Base-by-base conservation (phyloP, 352 stramenopile genomes). In the Pythium vanterpoolii region DNA sequence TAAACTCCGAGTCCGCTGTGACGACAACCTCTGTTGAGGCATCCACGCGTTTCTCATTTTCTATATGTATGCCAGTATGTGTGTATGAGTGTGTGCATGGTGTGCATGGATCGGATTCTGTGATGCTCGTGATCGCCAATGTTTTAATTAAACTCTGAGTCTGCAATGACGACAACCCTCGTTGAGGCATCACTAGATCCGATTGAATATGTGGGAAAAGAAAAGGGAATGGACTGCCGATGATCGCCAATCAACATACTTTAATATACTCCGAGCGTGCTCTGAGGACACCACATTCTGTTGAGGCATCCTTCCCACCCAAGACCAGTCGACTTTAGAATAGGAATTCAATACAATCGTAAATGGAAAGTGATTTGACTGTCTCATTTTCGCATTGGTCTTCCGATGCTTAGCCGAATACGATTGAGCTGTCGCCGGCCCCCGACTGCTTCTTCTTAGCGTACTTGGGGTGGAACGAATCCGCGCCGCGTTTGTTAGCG, bases 191-290 rank as follows among this genome's bases (percentile, higher is more conserved):
- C 42, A 27, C 19, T n/a, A 40, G 11, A 24, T 44, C 11, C 14
- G n/a, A 24, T n/a, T 38, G 44, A 26, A 4, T 56, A 26, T 56
- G 40, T 48, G 48, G 45, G 44, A 49, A 18, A 10, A 42, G 28
- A 45, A 19, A 19, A 26, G 53, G 4, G 30, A 44, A 52, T 27
- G 21, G 45, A 56, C 42, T 71, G 76, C 72, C 72, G 56, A 75
- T 86, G 76, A 86, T 75, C 62, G 72, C 57, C 57, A 74, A 63
- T 68, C 67, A 85, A 74, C 49, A 86, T 74, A 86, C 78, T 88
- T 86, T 89, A 86, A 89, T 89, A 89, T 89, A 89, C 79, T 85
- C 79, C 82, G 79, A 89, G 71, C 61, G 64, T 46, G 49, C 60
- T 73, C 70, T 86, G 79, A 86, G 74, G 79, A 86, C 68, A 84